Conservation (phyloP, 108 stramenopile genomes). For the Craspedostauros australis region DNA sequence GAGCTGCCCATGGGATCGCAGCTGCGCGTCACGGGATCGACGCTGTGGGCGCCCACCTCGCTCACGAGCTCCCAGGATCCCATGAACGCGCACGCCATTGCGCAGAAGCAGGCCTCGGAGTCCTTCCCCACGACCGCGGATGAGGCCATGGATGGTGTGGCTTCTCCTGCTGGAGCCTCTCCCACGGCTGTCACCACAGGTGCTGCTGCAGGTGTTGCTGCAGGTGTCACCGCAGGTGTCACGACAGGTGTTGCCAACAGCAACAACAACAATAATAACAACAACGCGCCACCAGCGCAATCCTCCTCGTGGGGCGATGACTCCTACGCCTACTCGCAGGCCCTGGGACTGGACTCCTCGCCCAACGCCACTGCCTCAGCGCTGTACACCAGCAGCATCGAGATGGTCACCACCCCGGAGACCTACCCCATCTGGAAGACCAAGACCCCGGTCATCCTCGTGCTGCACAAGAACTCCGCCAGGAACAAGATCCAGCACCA, state of each 20-base stretch:
- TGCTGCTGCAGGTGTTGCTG: no score
- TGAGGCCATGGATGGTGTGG: constrained; percentile 1
- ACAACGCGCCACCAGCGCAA: no score
- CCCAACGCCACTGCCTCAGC: constrained; percentile 8
- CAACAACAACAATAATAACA: no score
- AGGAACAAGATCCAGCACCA: constrained; percentile 45
- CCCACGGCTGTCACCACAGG: no score
- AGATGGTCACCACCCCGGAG: constrained; percentile 82
- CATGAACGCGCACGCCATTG: constrained; percentile 37
- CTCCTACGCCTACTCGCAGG: no score
- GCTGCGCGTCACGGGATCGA: constrained; percentile 69
- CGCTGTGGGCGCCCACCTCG: constrained; percentile 49
- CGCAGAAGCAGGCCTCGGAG: constrained; percentile 15
- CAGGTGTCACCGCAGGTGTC: no score
- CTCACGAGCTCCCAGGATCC: constrained; percentile 38
- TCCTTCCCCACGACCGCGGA: constrained; percentile 5
- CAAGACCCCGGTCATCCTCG: constrained; percentile 62
- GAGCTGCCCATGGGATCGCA: constrained; percentile 69
- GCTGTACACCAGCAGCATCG: constrained; percentile 58
- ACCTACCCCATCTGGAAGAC: constrained; percentile 87
- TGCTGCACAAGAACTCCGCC: constrained; percentile 23
- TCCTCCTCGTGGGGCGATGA: no score
- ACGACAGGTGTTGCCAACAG: no score
- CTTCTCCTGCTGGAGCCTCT: constrained; percentile 7
- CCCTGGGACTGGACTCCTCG: constrained; percentile 22